A percentile compares a stretch with the other conserved stretches of the same genome.
Conservation (phyloP, 169 alveolate species). For the Plasmodium ovale region DNA sequence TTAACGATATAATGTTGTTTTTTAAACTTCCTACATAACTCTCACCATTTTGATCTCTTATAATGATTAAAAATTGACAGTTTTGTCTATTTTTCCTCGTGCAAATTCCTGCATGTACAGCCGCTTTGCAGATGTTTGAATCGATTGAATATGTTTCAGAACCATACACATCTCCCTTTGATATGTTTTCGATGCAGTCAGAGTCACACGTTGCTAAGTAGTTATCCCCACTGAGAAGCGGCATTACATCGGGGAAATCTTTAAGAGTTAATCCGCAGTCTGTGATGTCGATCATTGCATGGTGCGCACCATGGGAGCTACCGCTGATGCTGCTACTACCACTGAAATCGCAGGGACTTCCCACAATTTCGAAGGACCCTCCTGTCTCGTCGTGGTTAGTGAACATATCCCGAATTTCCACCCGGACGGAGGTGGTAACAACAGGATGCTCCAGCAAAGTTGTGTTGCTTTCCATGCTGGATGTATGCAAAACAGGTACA, state of each 20-base stretch:
- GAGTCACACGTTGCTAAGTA: slow-evolving; percentile 74
- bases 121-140: slow-evolving; percentile 38
- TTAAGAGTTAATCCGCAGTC: slow-evolving; percentile 64
- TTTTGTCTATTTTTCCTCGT: background rate
- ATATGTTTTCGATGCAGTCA: slow-evolving; percentile 41
- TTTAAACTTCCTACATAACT: slow-evolving; percentile 45
- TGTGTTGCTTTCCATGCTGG: slow-evolving; percentile 73
- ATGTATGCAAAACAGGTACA: slow-evolving; percentile 81
- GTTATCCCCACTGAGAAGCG: slow-evolving; percentile 67
- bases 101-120: slow-evolving; percentile 71
- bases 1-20: slow-evolving; percentile 40
- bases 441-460: slow-evolving; percentile 79
- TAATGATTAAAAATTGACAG: slow-evolving; percentile 33
- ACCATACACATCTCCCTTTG: slow-evolving; percentile 32
- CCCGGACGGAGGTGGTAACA: slow-evolving; percentile 72
- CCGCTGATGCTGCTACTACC: background rate
- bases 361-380: slow-evolving; percentile 82
- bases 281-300: slow-evolving; percentile 69
- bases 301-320: slow-evolving; percentile 3
- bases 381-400: slow-evolving; percentile 76
- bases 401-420: slow-evolving; percentile 79
- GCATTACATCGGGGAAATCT: slow-evolving; percentile 65
- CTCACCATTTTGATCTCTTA: background rate
- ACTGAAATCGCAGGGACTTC: slow-evolving; percentile 70
- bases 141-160: slow-evolving; percentile 55